phyloP scores from a whole-genome alignment of 1,284 basidiomycete species.

The Volvariella volvacea region DNA sequence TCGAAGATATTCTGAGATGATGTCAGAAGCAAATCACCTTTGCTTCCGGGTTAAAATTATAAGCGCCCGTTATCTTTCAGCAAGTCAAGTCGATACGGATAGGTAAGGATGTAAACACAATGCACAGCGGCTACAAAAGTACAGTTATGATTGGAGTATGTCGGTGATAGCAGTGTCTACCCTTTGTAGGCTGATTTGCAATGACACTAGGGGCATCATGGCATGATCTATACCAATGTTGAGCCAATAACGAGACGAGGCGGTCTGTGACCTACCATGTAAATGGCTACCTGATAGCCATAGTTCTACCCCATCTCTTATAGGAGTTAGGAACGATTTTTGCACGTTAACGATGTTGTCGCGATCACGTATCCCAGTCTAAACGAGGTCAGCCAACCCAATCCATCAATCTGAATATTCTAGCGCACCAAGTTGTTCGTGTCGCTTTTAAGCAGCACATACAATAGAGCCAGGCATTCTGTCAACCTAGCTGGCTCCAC shows the following conservation, averaged over 20 bases:
- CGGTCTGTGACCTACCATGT: background rate
- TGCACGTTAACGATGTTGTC: conserved; percentile 10
- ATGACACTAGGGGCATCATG: conserved; percentile 6
- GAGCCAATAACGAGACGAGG: background rate
- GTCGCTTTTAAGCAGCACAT: conserved; percentile 44
- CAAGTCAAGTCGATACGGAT: no score
- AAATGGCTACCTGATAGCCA: conserved; percentile 7
- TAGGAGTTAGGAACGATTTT: conserved; percentile 13
- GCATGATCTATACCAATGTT: background rate
- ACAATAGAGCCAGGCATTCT: conserved; percentile 48
- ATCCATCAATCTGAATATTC: background rate
- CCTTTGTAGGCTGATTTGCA: conserved; percentile 8
- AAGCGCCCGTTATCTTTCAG: no score
- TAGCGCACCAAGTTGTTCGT: conserved; percentile 35
- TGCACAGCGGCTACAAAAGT: no score
- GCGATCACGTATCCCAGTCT: conserved; percentile 15
- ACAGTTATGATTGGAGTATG: no score
- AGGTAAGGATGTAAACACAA: no score
- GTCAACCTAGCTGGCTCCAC: conserved; percentile 42
- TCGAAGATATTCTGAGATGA: no score
- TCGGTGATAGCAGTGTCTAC: conserved; percentile 7
- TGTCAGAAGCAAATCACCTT: no score
- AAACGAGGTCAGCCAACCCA: background rate
- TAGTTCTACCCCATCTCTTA: conserved; percentile 11
- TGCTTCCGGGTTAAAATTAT: no score